Evolutionary conservation across 1,284 basidiomycete genomes (phyloP), one percentile per base, ranked within the genome.

Genomic region (Ustilago crameri): DNA sequence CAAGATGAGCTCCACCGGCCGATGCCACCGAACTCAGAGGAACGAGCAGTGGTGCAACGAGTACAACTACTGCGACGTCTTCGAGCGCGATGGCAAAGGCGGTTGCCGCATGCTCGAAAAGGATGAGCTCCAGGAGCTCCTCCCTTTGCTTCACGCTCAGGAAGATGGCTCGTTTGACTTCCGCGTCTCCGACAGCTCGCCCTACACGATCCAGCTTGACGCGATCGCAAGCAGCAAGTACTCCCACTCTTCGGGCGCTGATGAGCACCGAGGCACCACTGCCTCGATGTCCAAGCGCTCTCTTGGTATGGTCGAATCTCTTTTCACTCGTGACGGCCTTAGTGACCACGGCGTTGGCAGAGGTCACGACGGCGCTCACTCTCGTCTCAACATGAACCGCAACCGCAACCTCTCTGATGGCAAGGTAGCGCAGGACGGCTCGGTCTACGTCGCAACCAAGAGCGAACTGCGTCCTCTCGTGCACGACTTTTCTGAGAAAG

Each of bases 11-110:
- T 26, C 41, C n/a, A 52, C 53, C 4, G 60, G 54, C 35, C 49
- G 49, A 30, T 63, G 60, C 18, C n/a, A 22, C 0, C 48, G 47
- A 3, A 43, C 37, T 3, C 9, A 23, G 17, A 14, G 23, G 17
- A 53, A 61, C 22, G 26, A 32, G 5, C 24, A 17, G 3, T 54
- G 22, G 26, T 64, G 61, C 51, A 49, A 23, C 24, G 3, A 27
- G 9, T 10, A 17, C 17, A 54, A 54, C 30, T 63, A 43, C 50
- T 63, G 60, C 50, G 50, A 56, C n/a, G 9, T 44, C n/a, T 63
- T 51, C 32, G 44, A 63, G 3, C 14, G 23, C 20, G 41, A n/a
- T 20, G 23, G 3, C 24, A 3, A 50, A 10, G 14, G 14, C n/a
- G 23, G 12, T 14, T 64, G 54, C 35, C n/a, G 41, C 0, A 3